These are phyloP conservation scores for Pezicula carpinea DNA, from an alignment of 2,329 filamentous ascomycete species.

Conservation along the genomic window DNA sequence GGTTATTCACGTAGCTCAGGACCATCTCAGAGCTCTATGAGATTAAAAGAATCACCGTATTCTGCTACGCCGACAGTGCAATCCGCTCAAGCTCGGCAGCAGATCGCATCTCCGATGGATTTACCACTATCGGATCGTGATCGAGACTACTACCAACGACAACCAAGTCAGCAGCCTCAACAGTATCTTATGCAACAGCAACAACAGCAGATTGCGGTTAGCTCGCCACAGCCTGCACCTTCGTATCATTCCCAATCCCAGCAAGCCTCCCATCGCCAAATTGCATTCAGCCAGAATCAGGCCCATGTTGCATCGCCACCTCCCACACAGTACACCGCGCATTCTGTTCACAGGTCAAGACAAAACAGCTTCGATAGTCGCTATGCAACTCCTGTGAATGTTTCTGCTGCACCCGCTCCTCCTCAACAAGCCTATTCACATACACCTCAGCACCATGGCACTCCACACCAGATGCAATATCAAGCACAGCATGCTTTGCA, in stretches of 20 bases:
- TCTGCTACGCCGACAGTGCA: conserved; percentile 22
- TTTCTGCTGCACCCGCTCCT: conserved; percentile 17
- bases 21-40: conserved; percentile 19
- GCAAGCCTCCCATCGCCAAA: conserved; percentile 22
- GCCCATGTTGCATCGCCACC: conserved; percentile 23
- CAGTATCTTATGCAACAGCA: conserved; percentile 20
- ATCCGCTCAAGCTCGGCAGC: conserved; percentile 15
- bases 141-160: conserved; percentile 27
- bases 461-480: conserved; percentile 4
- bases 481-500: conserved; percentile 20
- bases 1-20: conserved; percentile 22
- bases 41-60: conserved; percentile 29
- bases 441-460: conserved; percentile 13
- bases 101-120: conserved; percentile 24
- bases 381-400: conserved; percentile 14
- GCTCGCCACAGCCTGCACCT: conserved; percentile 22
- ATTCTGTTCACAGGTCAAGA: conserved; percentile 21
- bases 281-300: conserved; percentile 22
- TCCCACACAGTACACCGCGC: conserved; percentile 18
- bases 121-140: conserved; percentile 19
- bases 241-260: conserved; percentile 22
- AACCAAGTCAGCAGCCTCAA: conserved; percentile 22
- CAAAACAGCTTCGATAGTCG: conserved; percentile 26
- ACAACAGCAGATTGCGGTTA: conserved; percentile 18
- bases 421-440: conserved; percentile 20